phyloP scores from a whole-genome alignment of 164 flowering plant genomes.

The Annona squamosa region DNA sequence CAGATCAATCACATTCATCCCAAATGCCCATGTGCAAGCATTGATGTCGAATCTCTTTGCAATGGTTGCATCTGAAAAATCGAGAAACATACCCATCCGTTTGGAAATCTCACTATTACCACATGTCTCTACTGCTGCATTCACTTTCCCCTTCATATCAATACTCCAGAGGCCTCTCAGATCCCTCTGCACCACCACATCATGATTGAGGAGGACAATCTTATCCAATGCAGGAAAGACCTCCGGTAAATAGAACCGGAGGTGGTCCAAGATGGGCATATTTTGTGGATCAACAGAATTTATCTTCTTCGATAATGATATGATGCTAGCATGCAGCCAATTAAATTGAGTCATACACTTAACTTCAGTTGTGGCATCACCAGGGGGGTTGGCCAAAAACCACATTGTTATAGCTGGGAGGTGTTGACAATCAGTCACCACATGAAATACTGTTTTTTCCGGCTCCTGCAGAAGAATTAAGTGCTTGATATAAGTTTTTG shows the following conservation, averaged over 20 bases:
- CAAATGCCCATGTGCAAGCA: constrained; percentile 94
- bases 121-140: constrained; percentile 84
- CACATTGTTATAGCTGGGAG: constrained; percentile 81
- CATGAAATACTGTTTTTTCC: constrained; percentile 70
- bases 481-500: not conserved
- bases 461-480: constrained; percentile 52
- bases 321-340: constrained; percentile 35
- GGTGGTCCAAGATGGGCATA: constrained; percentile 62
- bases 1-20: constrained; percentile 86
- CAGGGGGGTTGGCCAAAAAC: constrained; percentile 80
- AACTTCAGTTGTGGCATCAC: constrained; percentile 57
- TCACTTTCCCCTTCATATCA: constrained; percentile 76
- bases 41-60: constrained; percentile 46
- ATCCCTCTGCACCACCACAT: constrained; percentile 91
- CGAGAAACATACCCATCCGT: constrained; percentile 52
- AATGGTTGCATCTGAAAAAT: constrained; percentile 66
- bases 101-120: constrained; percentile 38
- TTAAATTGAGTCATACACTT: constrained; percentile 43
- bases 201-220: constrained; percentile 86
- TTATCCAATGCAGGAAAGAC: constrained; percentile 65
- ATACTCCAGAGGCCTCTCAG: constrained; percentile 55
- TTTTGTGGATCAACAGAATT: constrained; percentile 51
- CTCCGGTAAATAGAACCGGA: constrained; percentile 80
- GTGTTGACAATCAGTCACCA: constrained; percentile 85
- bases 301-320: constrained; percentile 26